Base-by-base conservation (phyloP, 345 rosid genomes). In the Orychophragmus violaceus region DNA sequence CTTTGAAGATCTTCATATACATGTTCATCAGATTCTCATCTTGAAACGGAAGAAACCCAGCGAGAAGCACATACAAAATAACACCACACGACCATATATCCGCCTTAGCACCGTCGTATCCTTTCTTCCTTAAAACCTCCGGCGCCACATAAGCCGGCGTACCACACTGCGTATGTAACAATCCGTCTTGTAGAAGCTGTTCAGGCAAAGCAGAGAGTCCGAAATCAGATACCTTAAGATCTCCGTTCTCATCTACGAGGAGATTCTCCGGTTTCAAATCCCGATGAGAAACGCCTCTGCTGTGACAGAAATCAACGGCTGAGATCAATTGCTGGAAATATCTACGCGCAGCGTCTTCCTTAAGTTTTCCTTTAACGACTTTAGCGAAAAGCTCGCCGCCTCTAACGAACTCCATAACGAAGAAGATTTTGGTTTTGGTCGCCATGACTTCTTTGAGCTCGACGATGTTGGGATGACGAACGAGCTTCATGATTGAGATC, bases 41-140 rank as follows among this genome's bases (percentile, higher is more conserved):
- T 14, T 80, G 90, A 55, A 89, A 91, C 0, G 98, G 96, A 22
- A 91, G 71, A 22, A 54, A 66, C 0, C 89, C 95, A 0, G 96
- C 83, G 8, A 91, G 75, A 1, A 91, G 79, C 1, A 87, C 90
- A 66, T 76, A 87, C 30, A 87, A 61, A 13, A 91, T 76, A 0
- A 91, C 96, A 7, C 98, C 98, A 30, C 98, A 91, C 0, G 98
- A 91, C 96, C 98, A 91, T 2, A 82, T 64, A 75, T 85, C 98
- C 1, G 85, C 87, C 58, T 74, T 87, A 4, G 88, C 77, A 4
- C 97, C 97, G 57, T 87, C 94, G 76, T 91, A 91, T 6, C 97
- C 95, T 22, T 80, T 90, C 81, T 80, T 87, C 37, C 92, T 55
- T 2, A 91, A 23, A 5, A 91, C 85, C 85, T 89, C 96, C 12